Evolutionary conservation across 1,139 yeast genomes (phyloP), one percentile per base, ranked within the genome.

Genomic region (Diutina scorzettiae): DNA sequence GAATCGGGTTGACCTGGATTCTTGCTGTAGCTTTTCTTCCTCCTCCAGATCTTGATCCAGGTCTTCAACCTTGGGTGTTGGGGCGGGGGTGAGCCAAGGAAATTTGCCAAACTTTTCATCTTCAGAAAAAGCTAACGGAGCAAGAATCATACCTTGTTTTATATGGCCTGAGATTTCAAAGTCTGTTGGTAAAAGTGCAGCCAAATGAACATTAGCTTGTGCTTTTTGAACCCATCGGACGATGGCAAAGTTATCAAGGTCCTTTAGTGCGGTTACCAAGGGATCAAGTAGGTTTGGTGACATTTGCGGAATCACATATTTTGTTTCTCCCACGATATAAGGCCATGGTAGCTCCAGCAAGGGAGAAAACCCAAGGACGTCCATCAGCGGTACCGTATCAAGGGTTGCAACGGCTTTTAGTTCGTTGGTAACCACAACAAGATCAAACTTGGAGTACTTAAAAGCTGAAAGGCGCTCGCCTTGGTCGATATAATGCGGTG

Each of bases 401-500:
- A 27, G 24, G 21, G 32, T 44, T 5, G 53, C 43, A 6, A 51
- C 48, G 20, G 32, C 43, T 27, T 40, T 39, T 27, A 49, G 43
- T 36, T 44, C 48, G 20, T 44, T 41, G 12, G 46, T 47, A 3
- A 56, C 46, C 7, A 58, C 54, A n/a, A 64, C 53, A 29, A 67
- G 52, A 48, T 68, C 72, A 42, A 56, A 52, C n/a, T 76, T 64
- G 5, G 95, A 91, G 52, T 79, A 85, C 48, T 74, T 69, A 56
- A 76, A 85, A 0, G 85, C 94, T 25, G 48, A 46, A 4, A 46
- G n/a, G 12, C 30, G 23, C 6, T 37, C 31, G 6, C 9, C 20
- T 5, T 16, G 9, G 3, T 37, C 40, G 2, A 37, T 17, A 18
- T 17, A 20, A 12, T 18, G 25, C 17, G 21, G 21, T 7, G 21